Percentiles rank a stretch among this genome's conserved stretches.
These are phyloP conservation scores for Metschnikowia baotianmanensis DNA, from an alignment of 805 yeast genomes.

Conservation along the genomic window DNA sequence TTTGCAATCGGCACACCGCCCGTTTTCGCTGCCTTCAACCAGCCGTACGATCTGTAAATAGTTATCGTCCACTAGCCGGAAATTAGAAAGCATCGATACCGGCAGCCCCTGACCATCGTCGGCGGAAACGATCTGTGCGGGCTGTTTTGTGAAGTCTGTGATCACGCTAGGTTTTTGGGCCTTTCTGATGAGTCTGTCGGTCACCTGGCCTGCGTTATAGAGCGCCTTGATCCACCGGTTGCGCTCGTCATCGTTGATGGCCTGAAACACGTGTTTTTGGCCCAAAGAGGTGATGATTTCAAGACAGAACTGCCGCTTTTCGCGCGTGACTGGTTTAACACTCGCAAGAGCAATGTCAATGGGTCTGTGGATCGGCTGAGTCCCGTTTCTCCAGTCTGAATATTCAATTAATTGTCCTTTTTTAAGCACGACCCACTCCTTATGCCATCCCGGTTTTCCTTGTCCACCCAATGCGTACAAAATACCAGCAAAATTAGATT, in stretches of 20 bases:
- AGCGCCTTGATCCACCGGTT: slow-evolving; percentile 66
- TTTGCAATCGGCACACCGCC: slow-evolving; percentile 78
- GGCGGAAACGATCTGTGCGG: slow-evolving; percentile 10
- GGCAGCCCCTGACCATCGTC: slow-evolving; percentile 28
- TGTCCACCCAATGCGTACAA: slow-evolving; percentile 59
- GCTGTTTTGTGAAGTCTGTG: slow-evolving; percentile 22
- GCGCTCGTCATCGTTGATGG: slow-evolving; percentile 64
- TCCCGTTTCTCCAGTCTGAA: slow-evolving; percentile 76
- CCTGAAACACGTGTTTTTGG: slow-evolving; percentile 68
- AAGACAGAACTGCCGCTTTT: slow-evolving; percentile 59
- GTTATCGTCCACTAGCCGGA: slow-evolving; percentile 22
- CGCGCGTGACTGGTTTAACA: slow-evolving; percentile 47
- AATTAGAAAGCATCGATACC: slow-evolving; percentile 29
- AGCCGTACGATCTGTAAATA: slow-evolving; percentile 39
- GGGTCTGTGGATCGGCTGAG: slow-evolving; percentile 59
- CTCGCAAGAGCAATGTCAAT: slow-evolving; percentile 69
- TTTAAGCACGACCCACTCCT: slow-evolving; percentile 77
- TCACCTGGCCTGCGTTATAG: slow-evolving; percentile 54
- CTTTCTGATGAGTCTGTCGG: slow-evolving; percentile 11
- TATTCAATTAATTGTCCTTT: slow-evolving; percentile 70
- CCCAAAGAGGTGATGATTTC: slow-evolving; percentile 73
- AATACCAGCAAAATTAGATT: slow-evolving; percentile 44
- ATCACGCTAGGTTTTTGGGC: slow-evolving; percentile 7
- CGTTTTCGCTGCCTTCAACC: slow-evolving; percentile 51
- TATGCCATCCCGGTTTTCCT: slow-evolving; percentile 77